Percentiles rank a stretch among this genome's conserved stretches.
These are phyloP conservation scores for Lenwebbia sp. DNA, from an alignment of 345 rosid species.

Conservation along the genomic window DNA sequence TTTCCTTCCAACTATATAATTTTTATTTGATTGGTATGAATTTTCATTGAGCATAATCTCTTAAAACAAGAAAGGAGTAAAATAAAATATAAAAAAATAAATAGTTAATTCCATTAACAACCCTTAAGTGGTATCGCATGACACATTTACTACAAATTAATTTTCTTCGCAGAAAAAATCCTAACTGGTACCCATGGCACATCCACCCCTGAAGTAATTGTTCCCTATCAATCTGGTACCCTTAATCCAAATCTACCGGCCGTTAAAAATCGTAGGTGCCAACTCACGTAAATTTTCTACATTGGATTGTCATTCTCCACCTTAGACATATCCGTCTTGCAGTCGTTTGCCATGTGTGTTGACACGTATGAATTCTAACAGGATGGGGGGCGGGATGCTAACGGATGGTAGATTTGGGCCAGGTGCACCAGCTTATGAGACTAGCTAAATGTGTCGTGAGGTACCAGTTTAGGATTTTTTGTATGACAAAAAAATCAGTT, in stretches of 20 bases:
- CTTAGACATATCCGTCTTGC: background rate
- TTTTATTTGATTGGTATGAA: background rate
- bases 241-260: background rate
- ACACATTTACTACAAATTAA: too few species aligned
- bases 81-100: background rate
- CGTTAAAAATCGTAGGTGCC: background rate
- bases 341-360: background rate
- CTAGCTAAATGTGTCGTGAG: background rate
- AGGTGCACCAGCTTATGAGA: background rate
- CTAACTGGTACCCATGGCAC: background rate
- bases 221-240: background rate
- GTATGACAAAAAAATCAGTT: too few species aligned
- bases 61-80: background rate
- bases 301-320: background rate
- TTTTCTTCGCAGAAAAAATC: background rate
- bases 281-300: background rate
- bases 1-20: background rate
- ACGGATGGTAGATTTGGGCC: background rate
- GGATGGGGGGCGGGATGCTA: background rate
- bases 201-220: background rate
- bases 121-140: background rate
- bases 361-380: background rate
- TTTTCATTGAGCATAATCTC: background rate
- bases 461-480: too few species aligned
- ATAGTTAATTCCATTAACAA: background rate